These are phyloP conservation scores for Rhodosporidiobolus odoratus DNA, from an alignment of 768 basidiomycete species.

Conservation along the genomic window DNA sequence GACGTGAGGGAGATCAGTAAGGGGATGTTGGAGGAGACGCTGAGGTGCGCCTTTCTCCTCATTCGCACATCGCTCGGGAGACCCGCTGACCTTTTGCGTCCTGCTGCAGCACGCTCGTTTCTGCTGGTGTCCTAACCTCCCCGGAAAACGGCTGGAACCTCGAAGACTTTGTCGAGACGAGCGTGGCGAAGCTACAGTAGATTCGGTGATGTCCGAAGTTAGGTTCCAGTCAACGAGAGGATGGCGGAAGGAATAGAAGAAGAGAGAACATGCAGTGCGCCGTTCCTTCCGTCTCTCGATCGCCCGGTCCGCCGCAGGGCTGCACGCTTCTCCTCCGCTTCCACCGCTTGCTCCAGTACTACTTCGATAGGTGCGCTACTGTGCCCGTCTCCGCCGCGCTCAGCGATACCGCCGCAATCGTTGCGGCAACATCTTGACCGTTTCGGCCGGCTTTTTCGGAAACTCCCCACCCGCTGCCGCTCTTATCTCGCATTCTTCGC, in stretches of 20 bases:
- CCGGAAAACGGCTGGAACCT: slow-evolving; percentile 38
- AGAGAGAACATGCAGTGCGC: neutral
- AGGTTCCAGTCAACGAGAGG: neutral
- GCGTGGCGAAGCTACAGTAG: slow-evolving; percentile 31
- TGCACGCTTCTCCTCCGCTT: no score
- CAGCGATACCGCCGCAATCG: no score
- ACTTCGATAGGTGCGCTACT: no score
- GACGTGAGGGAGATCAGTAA: slow-evolving; percentile 26
- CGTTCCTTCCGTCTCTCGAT: neutral
- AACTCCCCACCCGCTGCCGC: no score
- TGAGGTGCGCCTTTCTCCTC: slow-evolving; percentile 25
- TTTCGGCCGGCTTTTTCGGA: no score
- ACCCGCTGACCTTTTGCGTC: neutral
- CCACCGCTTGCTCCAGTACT: no score
- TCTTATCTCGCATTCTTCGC: neutral
- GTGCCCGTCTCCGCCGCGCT: no score
- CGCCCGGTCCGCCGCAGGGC: no score
- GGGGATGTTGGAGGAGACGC: slow-evolving; percentile 37
- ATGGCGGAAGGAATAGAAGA: no score
- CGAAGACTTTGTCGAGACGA: slow-evolving; percentile 38
- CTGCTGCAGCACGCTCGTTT: slow-evolving; percentile 34
- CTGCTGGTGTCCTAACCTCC: slow-evolving; percentile 35
- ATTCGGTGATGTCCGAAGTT: neutral
- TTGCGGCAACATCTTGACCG: no score
- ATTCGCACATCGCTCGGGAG: neutral